These are phyloP conservation scores for Psidium guajava DNA, from an alignment of 345 rosid species.

Conservation along the genomic window DNA sequence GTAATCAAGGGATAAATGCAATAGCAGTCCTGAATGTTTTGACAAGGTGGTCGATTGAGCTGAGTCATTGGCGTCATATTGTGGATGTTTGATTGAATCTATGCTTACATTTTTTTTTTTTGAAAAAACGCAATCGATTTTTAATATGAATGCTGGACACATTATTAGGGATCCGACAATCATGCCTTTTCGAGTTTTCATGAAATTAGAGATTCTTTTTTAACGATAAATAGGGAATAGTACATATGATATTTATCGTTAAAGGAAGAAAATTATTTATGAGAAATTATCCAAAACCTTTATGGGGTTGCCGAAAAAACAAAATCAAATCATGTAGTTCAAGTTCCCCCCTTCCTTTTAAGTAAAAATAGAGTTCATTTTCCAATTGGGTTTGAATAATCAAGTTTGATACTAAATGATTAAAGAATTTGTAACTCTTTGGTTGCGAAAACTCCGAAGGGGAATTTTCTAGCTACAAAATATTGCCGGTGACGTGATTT, in stretches of 20 bases:
- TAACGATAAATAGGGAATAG: no score
- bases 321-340: no score
- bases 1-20: background rate
- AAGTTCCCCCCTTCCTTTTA: no score
- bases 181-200: background rate
- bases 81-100: background rate
- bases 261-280: no score
- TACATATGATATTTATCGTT: no score
- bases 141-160: background rate
- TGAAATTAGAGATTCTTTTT: background rate
- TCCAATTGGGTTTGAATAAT: no score
- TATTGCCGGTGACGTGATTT: background rate
- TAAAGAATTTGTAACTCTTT: background rate
- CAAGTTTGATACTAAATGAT: no score
- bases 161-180: background rate
- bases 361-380: no score
- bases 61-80: background rate
- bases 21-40: background rate
- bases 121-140: background rate
- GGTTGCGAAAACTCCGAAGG: background rate
- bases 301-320: no score
- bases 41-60: background rate
- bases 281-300: no score
- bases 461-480: background rate
- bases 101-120: background rate